A percentile compares a stretch with the other conserved stretches of the same genome.
phyloP scores from a whole-genome alignment of 768 basidiomycete genomes.

The Serendipita sp. region DNA sequence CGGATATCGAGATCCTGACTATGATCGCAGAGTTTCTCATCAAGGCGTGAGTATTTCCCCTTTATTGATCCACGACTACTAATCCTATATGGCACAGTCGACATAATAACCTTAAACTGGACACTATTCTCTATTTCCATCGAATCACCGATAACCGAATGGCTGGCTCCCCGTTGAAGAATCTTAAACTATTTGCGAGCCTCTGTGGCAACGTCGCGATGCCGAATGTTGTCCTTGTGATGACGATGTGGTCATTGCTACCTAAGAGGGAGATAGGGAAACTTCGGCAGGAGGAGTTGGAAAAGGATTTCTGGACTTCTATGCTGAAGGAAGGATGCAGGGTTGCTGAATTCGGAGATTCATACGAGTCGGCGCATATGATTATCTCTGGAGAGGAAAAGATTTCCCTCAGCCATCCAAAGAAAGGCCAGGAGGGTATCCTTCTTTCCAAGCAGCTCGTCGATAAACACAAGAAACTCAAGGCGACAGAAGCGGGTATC shows the following conservation, averaged over 20 bases:
- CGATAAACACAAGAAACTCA: too few relatives aligned
- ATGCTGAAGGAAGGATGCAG: not conserved
- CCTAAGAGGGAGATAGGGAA: not conserved
- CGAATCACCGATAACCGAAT: not conserved
- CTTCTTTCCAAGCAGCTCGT: too few relatives aligned
- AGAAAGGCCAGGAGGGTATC: too few relatives aligned
- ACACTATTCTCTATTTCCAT: not conserved
- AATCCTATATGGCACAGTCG: not conserved
- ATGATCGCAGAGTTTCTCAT: conserved; percentile 14
- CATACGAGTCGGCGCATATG: conserved; percentile 8
- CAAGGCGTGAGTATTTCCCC: not conserved
- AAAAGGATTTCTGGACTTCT: not conserved
- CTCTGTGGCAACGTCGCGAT: conserved; percentile 1
- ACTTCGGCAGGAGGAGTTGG: not conserved
- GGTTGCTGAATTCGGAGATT: not conserved
- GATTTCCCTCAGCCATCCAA: too few relatives aligned
- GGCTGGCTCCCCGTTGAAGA: not conserved
- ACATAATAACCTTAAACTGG: not conserved
- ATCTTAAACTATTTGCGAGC: not conserved
- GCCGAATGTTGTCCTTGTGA: not conserved
- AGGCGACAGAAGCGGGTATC: too few relatives aligned
- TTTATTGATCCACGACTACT: not conserved
- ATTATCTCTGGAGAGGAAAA: not conserved
- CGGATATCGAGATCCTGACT: conserved; percentile 17
- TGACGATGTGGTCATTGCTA: not conserved